Conservation (phyloP, 352 stramenopile species). For the Aphanomyces cochlioides region DNA sequence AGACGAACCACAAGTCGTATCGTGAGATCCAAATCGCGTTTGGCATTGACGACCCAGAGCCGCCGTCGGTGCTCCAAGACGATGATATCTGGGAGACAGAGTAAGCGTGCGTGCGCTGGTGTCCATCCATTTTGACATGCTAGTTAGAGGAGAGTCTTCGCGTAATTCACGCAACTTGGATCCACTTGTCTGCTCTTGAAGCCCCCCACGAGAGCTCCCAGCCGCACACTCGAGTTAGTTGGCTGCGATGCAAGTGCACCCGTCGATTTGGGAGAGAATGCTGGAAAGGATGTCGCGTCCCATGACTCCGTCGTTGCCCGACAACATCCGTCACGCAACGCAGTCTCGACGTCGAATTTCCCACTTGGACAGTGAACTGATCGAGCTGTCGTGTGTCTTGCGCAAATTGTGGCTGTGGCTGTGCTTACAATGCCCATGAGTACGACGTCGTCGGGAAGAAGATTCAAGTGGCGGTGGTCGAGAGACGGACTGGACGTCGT, state of each 20-base stretch:
- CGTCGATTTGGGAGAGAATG: neutral
- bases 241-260: neutral
- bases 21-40: slow-evolving; percentile 50
- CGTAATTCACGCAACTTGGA: neutral
- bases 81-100: slow-evolving; percentile 4
- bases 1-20: slow-evolving; percentile 48
- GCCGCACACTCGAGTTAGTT: neutral
- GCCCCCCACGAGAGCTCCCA: neutral
- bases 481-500: too few species aligned
- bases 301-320: too few species aligned
- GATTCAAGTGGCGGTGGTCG: too few species aligned
- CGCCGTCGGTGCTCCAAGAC: neutral
- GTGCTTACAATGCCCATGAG: too few species aligned
- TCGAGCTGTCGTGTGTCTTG: too few species aligned
- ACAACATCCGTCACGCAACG: too few species aligned
- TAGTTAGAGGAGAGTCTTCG: neutral
- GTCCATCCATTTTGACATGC: neutral
- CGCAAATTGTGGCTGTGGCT: too few species aligned
- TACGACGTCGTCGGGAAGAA: too few species aligned
- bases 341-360: too few species aligned
- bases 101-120: neutral
- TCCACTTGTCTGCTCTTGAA: neutral
- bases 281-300: too few species aligned
- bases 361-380: too few species aligned
- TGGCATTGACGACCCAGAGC: slow-evolving; percentile 28